phyloP scores from a whole-genome alignment of 306 rosid species.

The Betula pendula region DNA sequence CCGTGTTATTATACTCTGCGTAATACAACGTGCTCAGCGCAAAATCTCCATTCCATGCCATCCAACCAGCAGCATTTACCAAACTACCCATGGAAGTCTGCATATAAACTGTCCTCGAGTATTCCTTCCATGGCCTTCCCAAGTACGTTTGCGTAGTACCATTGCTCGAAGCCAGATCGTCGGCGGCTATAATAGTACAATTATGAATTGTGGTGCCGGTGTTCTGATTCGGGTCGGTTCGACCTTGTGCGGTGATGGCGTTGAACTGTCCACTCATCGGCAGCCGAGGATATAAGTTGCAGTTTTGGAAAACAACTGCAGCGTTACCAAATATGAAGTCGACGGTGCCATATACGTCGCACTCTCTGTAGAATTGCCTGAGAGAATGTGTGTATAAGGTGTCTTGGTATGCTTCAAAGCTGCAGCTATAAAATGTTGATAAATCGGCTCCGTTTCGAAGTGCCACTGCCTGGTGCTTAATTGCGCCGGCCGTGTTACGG shows the following conservation, averaged over 20 bases:
- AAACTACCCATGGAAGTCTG: slow-evolving; percentile 54
- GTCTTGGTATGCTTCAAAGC: slow-evolving; percentile 91
- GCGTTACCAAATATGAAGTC: slow-evolving; percentile 98
- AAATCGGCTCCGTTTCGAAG: slow-evolving; percentile 79
- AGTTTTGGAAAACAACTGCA: slow-evolving; percentile 75
- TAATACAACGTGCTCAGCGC: slow-evolving; percentile 73
- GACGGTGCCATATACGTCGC: slow-evolving; percentile 81
- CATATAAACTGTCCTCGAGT: slow-evolving; percentile 76
- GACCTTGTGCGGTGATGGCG: slow-evolving; percentile 88
- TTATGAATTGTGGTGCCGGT: slow-evolving; percentile 76
- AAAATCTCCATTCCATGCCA: slow-evolving; percentile 74
- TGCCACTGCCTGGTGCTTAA: slow-evolving; percentile 90
- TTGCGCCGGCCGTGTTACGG: slow-evolving; percentile 84
- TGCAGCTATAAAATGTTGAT: slow-evolving; percentile 82
- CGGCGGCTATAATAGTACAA: slow-evolving; percentile 59
- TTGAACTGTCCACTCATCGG: slow-evolving; percentile 84
- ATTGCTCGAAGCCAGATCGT: slow-evolving; percentile 44
- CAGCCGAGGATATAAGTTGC: slow-evolving; percentile 78
- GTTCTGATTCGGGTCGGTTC: slow-evolving; percentile 80
- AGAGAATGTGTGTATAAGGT: slow-evolving; percentile 77
- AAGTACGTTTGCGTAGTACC: slow-evolving; percentile 43
- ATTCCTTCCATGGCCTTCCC: slow-evolving; percentile 92
- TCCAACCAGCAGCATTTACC: slow-evolving; percentile 63
- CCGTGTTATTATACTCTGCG: slow-evolving; percentile 68
- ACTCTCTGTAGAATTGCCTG: slow-evolving; percentile 86